These are phyloP conservation scores for Aquilaria malaccensis DNA, from an alignment of 345 rosid genomes.

Conservation along the genomic window DNA sequence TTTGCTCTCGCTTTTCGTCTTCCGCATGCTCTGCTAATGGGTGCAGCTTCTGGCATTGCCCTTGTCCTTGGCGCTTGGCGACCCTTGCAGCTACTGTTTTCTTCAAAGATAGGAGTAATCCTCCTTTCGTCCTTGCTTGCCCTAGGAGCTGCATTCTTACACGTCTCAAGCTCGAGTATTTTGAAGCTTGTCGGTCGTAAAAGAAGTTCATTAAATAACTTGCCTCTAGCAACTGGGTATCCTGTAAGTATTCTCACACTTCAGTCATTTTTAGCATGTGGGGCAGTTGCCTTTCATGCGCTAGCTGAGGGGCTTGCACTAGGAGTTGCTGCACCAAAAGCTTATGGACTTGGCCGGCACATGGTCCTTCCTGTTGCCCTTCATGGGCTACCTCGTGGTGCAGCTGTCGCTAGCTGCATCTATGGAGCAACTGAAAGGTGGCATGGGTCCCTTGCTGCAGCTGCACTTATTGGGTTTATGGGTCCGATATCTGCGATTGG, in stretches of 20 bases:
- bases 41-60: slow-evolving; percentile 91
- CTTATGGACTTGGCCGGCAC: slow-evolving; percentile 89
- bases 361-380: slow-evolving; percentile 96
- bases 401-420: slow-evolving; percentile 96
- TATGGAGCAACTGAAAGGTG: slow-evolving; percentile 90
- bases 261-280: slow-evolving; percentile 82
- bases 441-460: slow-evolving; percentile 85
- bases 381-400: slow-evolving; percentile 95
- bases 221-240: slow-evolving; percentile 45
- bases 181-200: slow-evolving; percentile 47
- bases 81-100: slow-evolving; percentile 69
- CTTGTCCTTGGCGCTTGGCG: slow-evolving; percentile 90
- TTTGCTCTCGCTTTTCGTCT: slow-evolving; percentile 70
- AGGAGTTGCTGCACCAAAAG: slow-evolving; percentile 98
- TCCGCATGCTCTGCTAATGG: slow-evolving; percentile 92
- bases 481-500: slow-evolving; percentile 92
- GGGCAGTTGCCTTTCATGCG: slow-evolving; percentile 87
- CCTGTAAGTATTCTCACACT: slow-evolving; percentile 73
- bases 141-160: slow-evolving; percentile 55
- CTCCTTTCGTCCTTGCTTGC: slow-evolving; percentile 49
- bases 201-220: slow-evolving; percentile 40
- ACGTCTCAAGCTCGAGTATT: slow-evolving; percentile 46
- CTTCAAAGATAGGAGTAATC: slow-evolving; percentile 72
- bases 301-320: slow-evolving; percentile 96
- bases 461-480: slow-evolving; percentile 80